Evolutionary conservation across 306 rosid genomes (phyloP), one percentile per base, ranked within the genome.

Genomic region (Phaseolus lunatus): DNA sequence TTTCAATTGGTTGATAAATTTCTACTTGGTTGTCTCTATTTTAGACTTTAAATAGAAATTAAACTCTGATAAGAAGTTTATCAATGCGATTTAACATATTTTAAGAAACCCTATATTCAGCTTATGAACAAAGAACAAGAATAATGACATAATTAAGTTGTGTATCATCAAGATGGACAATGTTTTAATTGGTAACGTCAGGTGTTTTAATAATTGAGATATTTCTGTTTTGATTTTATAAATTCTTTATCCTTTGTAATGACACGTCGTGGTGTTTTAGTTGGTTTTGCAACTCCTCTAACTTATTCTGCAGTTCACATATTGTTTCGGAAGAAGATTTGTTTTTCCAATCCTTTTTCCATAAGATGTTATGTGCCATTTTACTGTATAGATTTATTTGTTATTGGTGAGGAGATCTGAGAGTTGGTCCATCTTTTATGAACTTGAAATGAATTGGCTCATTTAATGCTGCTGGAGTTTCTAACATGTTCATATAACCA

Each of bases 211-310:
- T 39, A 39, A 9, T 33, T 37, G 43, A 43, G 27, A 29, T 66
- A 19, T 49, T 29, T 73, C 43, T 1, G 2, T 53, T 45, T 78
- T 0, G 33, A 48, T 26, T 68, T 65, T 58, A 9, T 20, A 48
- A 37, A 24, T 71, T 76, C 65, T 80, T 48, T 65, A 27, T 56
- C 80, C 19, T 54, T 49, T 61, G 78, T 63, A n/a, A 77, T n/a
- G 65, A 33, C 73, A 15, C 7, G 70, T 10, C 23, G 18, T 5
- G 23, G 45, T 65, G 26, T 47, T 19, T 77, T 78, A 24, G 12
- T 66, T 59, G 56, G 70, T 67, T 69, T 62, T 45, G 37, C 7
- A 29, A 66, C 49, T 58, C 23, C 54, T 62, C 44, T 78, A 56
- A 58, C 10, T 24, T 59, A 59, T 58, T 16, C 15, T 33, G 50